Base-by-base conservation (phyloP, 257 asterid genomes). In the Solanum raphanifolium region DNA sequence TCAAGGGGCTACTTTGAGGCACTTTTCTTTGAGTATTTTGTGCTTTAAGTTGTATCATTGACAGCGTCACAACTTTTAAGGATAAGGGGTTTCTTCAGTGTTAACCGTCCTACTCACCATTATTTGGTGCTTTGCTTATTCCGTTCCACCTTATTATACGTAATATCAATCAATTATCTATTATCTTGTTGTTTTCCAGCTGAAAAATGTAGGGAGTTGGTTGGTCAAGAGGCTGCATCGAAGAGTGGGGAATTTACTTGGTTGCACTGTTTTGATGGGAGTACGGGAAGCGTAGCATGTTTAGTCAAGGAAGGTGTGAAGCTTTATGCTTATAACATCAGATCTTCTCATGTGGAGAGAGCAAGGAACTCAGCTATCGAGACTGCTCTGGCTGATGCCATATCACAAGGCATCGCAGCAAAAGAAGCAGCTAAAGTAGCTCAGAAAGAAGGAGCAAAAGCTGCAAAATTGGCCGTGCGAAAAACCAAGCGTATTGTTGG, bases 191-290 rank as follows among this genome's bases (percentile, higher is more conserved):
- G 78, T 76, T 87, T 41, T 90, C 88, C 90, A 97, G 99, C 99
- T 89, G 99, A 97, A 90, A 95, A 95, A 88, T 95, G 96, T 82
- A 92, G 99, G 88, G 88, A 92, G 74, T 66, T 94, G 92, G 99
- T 95, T 84, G 99, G 99, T 52, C 91, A 92, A 89, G 95, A 92
- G 88, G 94, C 99, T 43, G 93, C 99, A 91, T 95, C 99, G 41
- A 97, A 96, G 90, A 97, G 98, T 90, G 98, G 98, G 86, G 68
- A 94, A 74, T 97, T 97, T 60, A 93, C 97, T 20, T 36, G 94
- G 83, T 86, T 97, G 87, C 90, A 93, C 76, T 97, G 99, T 89
- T 94, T 97, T 39, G 99, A 96, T 82, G 98, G 98, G 82, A 88
- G 93, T 87, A 82, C 96, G 46, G 99, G 99, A 91, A 93, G 98